Conservation (phyloP, 805 yeast species). For the Kluyveromyces starmeri region DNA sequence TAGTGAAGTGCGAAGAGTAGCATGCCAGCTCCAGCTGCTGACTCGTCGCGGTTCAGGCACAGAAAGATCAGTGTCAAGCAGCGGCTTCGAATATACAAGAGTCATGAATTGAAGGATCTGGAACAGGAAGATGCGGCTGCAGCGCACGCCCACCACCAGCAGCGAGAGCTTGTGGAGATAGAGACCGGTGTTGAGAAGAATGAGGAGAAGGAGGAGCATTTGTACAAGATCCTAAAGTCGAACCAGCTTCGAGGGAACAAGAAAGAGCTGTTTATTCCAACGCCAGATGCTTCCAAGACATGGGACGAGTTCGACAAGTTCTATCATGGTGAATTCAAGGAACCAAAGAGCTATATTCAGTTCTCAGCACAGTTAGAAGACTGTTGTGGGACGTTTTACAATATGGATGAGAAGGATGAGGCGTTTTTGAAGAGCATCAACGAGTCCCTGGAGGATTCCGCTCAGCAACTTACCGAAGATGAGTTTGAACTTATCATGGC, state of each 20-base stretch:
- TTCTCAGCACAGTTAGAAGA: conserved; percentile 96
- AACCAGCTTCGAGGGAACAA: conserved; percentile 38
- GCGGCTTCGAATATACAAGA: conserved; percentile 66
- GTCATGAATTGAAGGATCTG: conserved; percentile 69
- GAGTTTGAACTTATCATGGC: conserved; percentile 79
- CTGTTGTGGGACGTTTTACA: conserved; percentile 74
- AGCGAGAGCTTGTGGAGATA: conserved; percentile 77
- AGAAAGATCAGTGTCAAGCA: conserved; percentile 91
- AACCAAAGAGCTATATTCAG: conserved; percentile 75
- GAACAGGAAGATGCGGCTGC: conserved; percentile 39
- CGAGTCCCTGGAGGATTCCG: conserved; percentile 14
- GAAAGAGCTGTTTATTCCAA: conserved; percentile 62
- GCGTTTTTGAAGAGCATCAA: conserved; percentile 46
- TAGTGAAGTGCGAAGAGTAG: too few relatives aligned
- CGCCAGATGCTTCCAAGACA: conserved; percentile 83
- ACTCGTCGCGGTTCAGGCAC: conserved; percentile 63
- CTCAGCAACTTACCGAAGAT: conserved; percentile 50
- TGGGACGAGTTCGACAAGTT: conserved; percentile 74
- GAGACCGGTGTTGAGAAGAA: conserved; percentile 98
- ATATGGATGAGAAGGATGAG: conserved; percentile 86
- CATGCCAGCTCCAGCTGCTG: conserved; percentile 8
- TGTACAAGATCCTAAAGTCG: conserved; percentile 83
- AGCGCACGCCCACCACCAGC: conserved; percentile 30
- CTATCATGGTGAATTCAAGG: conserved; percentile 56
- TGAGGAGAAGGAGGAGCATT: conserved; percentile 94